phyloP scores from a whole-genome alignment of 1,139 yeast species.

The Arxiozyma bovina region DNA sequence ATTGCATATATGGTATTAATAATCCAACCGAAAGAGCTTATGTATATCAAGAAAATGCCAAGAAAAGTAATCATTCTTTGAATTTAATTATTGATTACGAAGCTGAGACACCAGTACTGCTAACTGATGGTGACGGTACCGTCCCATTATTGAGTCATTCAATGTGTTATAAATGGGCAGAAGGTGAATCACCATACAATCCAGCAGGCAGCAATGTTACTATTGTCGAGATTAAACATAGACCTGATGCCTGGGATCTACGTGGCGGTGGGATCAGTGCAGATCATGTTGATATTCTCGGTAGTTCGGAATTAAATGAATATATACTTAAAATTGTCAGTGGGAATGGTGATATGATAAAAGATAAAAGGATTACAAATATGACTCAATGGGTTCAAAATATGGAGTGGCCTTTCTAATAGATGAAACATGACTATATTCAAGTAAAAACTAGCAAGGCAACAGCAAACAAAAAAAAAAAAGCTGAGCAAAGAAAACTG shows the following conservation, averaged over 20 bases:
- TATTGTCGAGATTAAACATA: conserved; percentile 83
- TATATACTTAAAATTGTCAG: conserved; percentile 71
- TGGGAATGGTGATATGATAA: conserved; percentile 63
- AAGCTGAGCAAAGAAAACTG: not conserved
- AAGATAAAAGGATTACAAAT: conserved; percentile 51
- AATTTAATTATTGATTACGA: conserved; percentile 58
- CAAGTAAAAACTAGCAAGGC: not conserved
- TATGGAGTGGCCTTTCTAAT: conserved; percentile 32
- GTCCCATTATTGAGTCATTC: conserved; percentile 78
- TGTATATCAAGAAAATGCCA: conserved; percentile 60
- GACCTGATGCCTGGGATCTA: conserved; percentile 87
- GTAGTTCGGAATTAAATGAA: conserved; percentile 87
- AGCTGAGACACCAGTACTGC: conserved; percentile 53
- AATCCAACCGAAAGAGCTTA: conserved; percentile 93
- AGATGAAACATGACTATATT: too few species aligned
- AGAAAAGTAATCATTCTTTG: conserved; percentile 35
- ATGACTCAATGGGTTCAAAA: conserved; percentile 42
- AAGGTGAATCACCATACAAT: conserved; percentile 59
- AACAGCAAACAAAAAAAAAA: not conserved
- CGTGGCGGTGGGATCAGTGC: conserved; percentile 98
- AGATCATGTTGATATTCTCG: conserved; percentile 93
- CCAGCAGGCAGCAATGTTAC: conserved; percentile 70
- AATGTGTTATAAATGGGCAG: conserved; percentile 79
- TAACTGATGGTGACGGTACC: conserved; percentile 96
- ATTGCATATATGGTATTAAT: conserved; percentile 90